Base-by-base conservation (phyloP, 2,329 filamentous ascomycete species). In the Trematosphaeria pertusa region DNA sequence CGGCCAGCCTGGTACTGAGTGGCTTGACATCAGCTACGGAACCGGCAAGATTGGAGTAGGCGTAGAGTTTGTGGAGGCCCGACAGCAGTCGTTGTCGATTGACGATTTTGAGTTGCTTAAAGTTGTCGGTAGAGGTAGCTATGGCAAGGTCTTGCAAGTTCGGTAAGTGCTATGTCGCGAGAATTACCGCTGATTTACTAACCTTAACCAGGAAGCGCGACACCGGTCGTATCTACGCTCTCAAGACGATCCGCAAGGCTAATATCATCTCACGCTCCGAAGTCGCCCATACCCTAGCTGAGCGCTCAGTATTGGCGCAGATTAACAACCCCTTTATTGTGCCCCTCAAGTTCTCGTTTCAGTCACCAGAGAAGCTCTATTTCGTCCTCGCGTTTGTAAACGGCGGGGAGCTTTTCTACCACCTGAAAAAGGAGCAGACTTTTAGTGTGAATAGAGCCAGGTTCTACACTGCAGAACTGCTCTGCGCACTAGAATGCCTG, bases 141-240 rank as follows among this genome's bases (percentile, higher is more conserved):
- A 97, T 73, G 94, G 94, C 75, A 97, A 97, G 78, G 94, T 97
- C 72, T 97, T 97, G 91, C 93, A 97, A 78, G 94, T 99, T 68
- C 87, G 81, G 81, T 82, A 74, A 50, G 79, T 75, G 24, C 52
- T n/a, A 3, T 19, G 15, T 17, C 9, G 1, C n/a, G 6, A 14
- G 8, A 12, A 18, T 10, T 21, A 30, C 17, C 6, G 5, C 9
- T 7, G 17, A 20, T 46, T 3, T 28, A 37, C 65, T 70, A 17
- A 70, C 56, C n/a, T n/a, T n/a, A n/a, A n/a, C n/a, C n/a, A n/a
- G n/a, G n/a, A n/a, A n/a, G n/a, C n/a, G n/a, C n/a, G n/a, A n/a
- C n/a, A n/a, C n/a, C n/a, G n/a, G n/a, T n/a, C n/a, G n/a, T n/a
- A n/a, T n/a, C n/a, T n/a, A n/a, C n/a, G n/a, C n/a, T n/a, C n/a